Evolutionary conservation across 768 basidiomycete genomes (phyloP).

Genomic region (Leucocoprinus sp.): DNA sequence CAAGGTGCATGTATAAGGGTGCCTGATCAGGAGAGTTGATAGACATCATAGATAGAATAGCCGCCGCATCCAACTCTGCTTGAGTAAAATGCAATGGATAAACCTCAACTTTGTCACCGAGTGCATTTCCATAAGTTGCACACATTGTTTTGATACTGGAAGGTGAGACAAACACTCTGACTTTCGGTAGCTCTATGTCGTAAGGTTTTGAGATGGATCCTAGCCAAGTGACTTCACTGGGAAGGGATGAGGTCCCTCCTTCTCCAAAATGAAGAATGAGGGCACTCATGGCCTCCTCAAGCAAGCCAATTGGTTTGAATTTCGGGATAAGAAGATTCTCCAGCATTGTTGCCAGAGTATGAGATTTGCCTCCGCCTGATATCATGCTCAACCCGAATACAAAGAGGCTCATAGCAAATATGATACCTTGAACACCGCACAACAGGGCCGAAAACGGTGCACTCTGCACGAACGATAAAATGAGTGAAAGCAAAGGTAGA

Average conservation of each 20-base stretch:
- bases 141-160: conserved; percentile 56
- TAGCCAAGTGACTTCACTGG: conserved; percentile 63
- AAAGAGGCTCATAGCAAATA: neutral
- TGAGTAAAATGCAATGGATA: conserved; percentile 48
- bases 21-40: conserved; percentile 51
- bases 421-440: conserved; percentile 57
- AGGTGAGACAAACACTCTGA: conserved; percentile 50
- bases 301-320: conserved; percentile 37
- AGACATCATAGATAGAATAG: conserved; percentile 71
- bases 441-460: conserved; percentile 69
- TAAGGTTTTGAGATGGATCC: conserved; percentile 24
- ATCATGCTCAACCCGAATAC: neutral
- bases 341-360: conserved; percentile 58
- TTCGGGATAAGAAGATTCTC: conserved; percentile 63
- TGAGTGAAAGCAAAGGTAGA: neutral
- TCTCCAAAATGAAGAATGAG: conserved; percentile 67
- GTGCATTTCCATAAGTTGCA: conserved; percentile 39
- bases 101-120: conserved; percentile 42
- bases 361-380: conserved; percentile 63
- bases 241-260: conserved; percentile 47
- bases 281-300: conserved; percentile 49
- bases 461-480: conserved; percentile 35
- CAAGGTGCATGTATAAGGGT: conserved; percentile 61
- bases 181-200: conserved; percentile 23
- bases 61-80: conserved; percentile 57